Conservation (phyloP, 2,329 filamentous ascomycete genomes). For the Botryotinia narcissicola region DNA sequence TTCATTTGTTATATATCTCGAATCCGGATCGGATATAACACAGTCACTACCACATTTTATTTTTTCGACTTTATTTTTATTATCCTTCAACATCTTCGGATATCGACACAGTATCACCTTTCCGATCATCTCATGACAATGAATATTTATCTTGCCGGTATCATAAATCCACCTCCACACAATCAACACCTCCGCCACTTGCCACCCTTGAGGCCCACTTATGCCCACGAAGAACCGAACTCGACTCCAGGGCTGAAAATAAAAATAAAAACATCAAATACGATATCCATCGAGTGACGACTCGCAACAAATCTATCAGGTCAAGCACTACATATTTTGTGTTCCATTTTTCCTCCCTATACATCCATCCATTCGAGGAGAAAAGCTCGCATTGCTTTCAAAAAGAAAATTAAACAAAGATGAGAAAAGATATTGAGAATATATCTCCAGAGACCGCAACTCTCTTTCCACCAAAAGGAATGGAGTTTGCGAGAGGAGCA, state of each 20-base stretch:
- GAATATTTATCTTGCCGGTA: neutral
- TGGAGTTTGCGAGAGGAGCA: neutral
- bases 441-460: neutral
- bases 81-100: neutral
- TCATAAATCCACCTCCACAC: neutral
- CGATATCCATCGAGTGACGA: neutral
- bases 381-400: too few species aligned
- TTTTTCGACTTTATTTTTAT: neutral
- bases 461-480: neutral
- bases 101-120: neutral
- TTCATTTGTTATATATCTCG: conserved; percentile 1
- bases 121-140: too few species aligned
- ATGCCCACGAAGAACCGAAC: neutral
- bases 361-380: neutral
- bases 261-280: neutral
- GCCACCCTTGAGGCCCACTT: neutral
- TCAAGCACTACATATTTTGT: neutral
- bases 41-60: conserved; percentile 31
- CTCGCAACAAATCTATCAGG: neutral
- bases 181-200: neutral
- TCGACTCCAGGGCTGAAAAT: neutral
- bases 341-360: too few species aligned
- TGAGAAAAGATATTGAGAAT: neutral
- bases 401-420: neutral
- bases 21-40: conserved; percentile 23